Percentiles rank a stretch among this genome's conserved stretches.
phyloP scores from a whole-genome alignment of 139 green algal genomes.

The Tetratostichococcus sp. region DNA sequence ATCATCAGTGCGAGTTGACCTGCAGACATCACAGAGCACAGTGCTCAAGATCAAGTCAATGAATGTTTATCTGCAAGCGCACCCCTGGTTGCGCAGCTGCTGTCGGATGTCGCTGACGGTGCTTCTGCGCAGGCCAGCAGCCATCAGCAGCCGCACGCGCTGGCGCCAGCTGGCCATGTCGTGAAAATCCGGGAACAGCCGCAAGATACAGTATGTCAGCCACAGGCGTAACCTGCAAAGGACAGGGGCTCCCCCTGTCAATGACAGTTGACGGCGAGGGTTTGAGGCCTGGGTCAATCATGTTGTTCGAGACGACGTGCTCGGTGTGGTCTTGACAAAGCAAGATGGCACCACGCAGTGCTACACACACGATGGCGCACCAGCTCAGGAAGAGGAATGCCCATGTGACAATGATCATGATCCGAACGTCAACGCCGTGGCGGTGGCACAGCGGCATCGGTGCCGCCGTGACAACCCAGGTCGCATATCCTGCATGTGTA shows the following conservation, averaged over 20 bases:
- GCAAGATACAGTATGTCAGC: too few species aligned
- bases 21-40: not conserved
- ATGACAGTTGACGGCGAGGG: not conserved
- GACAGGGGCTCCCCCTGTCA: too few species aligned
- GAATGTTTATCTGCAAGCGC: not conserved
- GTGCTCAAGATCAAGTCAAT: not conserved
- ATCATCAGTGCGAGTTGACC: too few species aligned
- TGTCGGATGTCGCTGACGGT: too few species aligned
- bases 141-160: too few species aligned
- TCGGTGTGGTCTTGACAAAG: not conserved
- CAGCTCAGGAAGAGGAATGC: conserved; percentile 11
- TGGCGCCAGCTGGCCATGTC: too few species aligned
- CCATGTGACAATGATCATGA: conserved; percentile 22
- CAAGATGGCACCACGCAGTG: too few species aligned
- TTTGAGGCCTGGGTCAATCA: not conserved
- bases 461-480: conserved; percentile 9
- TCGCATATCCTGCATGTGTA: conserved; percentile 25
- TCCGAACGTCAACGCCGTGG: conserved; percentile 9
- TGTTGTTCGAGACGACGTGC: not conserved
- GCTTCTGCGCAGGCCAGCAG: too few species aligned
- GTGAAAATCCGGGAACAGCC: too few species aligned
- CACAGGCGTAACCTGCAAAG: too few species aligned
- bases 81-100: not conserved
- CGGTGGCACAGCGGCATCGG: conserved; percentile 4
- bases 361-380: too few species aligned